Percentiles rank a stretch among this genome's conserved stretches.
phyloP scores from a whole-genome alignment of 352 stramenopile species.

The Globisporangium alternatum region DNA sequence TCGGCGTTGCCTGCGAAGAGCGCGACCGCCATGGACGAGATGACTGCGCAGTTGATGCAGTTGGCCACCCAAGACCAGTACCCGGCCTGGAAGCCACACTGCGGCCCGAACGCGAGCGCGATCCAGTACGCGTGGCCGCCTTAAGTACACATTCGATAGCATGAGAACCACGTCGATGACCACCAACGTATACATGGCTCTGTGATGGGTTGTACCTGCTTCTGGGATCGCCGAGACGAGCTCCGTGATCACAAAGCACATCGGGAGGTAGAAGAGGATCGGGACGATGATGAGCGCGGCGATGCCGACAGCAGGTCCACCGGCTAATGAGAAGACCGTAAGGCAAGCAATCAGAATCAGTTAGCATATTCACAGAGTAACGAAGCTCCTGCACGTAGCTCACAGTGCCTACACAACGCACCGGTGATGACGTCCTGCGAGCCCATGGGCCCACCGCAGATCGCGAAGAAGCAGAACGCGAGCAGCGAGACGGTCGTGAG shows the following conservation, averaged over 20 bases:
- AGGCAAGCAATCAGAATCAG: not conserved
- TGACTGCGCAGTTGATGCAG: constrained; percentile 71
- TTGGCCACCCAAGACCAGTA: constrained; percentile 86
- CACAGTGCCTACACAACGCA: constrained; percentile 8
- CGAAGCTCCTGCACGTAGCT: not conserved
- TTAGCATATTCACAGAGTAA: not conserved
- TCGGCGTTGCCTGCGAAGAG: constrained; percentile 22
- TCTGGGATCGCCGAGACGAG: constrained; percentile 46
- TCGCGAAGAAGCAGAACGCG: constrained; percentile 55
- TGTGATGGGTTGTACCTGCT: constrained; percentile 2
- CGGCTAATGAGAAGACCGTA: constrained; percentile 18
- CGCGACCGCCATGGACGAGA: constrained; percentile 47
- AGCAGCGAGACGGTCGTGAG: constrained; percentile 40
- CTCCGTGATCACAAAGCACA: constrained; percentile 48
- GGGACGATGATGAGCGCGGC: constrained; percentile 33
- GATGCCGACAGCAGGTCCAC: constrained; percentile 38
- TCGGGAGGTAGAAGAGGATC: constrained; percentile 46
- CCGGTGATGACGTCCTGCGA: constrained; percentile 40
- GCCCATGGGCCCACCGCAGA: constrained; percentile 41
- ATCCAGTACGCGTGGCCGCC: constrained; percentile 71
- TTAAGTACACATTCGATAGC: not conserved
- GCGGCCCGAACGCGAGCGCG: constrained; percentile 56
- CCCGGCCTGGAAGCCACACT: constrained; percentile 68
- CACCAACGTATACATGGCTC: not conserved
- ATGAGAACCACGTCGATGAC: not conserved